Percentiles rank a stretch among this genome's conserved stretches.
These are phyloP conservation scores for Fonsecaea nubica DNA, from an alignment of 2,329 filamentous ascomycete genomes.

Conservation along the genomic window DNA sequence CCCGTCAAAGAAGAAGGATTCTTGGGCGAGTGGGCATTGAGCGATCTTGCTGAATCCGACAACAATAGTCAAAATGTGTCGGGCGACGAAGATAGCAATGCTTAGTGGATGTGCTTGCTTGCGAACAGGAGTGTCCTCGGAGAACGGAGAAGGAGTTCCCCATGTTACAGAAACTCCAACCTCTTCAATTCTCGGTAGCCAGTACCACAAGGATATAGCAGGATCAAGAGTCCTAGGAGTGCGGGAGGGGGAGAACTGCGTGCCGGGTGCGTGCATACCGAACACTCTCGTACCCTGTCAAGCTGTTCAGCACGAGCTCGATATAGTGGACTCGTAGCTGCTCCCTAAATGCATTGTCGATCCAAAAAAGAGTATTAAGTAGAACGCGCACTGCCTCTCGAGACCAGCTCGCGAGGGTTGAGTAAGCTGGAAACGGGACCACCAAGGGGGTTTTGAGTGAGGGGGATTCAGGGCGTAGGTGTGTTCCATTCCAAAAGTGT, in stretches of 20 bases:
- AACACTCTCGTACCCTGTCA: not conserved
- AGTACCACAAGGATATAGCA: not conserved
- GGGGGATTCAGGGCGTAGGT: not conserved
- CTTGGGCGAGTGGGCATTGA: constrained; percentile 66
- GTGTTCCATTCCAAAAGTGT: not conserved
- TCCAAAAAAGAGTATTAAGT: not conserved
- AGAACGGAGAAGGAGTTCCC: not conserved
- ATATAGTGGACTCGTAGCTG: not conserved
- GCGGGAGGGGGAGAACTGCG: not conserved
- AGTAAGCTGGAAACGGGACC: not conserved
- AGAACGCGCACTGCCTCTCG: not conserved
- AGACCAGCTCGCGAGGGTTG: not conserved
- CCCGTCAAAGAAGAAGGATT: constrained; percentile 79
- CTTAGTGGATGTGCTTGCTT: not conserved
- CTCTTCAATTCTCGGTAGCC: not conserved
- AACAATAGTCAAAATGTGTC: constrained; percentile 21
- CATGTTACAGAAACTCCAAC: not conserved
- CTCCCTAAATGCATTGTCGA: not conserved
- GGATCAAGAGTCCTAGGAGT: not conserved
- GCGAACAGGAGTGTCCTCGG: not conserved
- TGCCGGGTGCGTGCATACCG: not conserved
- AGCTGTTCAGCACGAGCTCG: constrained; percentile 1
- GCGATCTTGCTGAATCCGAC: constrained; percentile 36
- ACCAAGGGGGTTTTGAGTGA: not conserved
- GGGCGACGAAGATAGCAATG: constrained; percentile 16